A percentile compares a stretch with the other conserved stretches of the same genome.
Conservation (phyloP, 208 protist species). For the Trypanosoma caninum region DNA sequence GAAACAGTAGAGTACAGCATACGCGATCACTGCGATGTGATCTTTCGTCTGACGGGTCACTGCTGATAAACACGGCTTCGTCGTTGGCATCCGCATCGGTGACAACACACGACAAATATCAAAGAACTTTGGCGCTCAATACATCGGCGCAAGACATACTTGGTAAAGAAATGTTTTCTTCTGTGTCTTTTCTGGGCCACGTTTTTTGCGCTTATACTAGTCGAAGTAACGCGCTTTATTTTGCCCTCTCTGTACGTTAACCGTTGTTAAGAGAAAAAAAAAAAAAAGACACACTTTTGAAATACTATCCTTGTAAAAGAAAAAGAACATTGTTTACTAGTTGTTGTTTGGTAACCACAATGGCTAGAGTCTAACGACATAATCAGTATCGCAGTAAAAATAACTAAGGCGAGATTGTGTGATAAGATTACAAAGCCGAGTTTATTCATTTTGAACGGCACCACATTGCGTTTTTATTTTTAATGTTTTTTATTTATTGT, state of each 20-base stretch:
- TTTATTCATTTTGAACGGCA: too few relatives aligned
- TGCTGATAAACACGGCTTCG: constrained; percentile 12
- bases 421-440: too few relatives aligned
- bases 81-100: not conserved
- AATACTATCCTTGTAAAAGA: too few relatives aligned
- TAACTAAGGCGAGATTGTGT: too few relatives aligned
- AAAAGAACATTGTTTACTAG: too few relatives aligned
- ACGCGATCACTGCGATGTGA: constrained; percentile 12
- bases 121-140: not conserved
- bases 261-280: constrained; percentile 3
- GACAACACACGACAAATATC: not conserved
- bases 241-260: constrained; percentile 11
- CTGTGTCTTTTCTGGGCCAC: constrained; percentile 7
- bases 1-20: not conserved
- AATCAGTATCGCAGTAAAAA: too few relatives aligned
- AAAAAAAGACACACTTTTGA: not conserved
- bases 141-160: not conserved
- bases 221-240: constrained; percentile 3
- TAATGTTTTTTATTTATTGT: too few relatives aligned
- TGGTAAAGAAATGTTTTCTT: constrained; percentile 1
- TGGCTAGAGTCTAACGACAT: too few relatives aligned
- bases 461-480: too few relatives aligned
- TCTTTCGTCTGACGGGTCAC: constrained; percentile 7
- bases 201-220: constrained; percentile 9
- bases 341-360: too few relatives aligned